Conservation (phyloP, 768 basidiomycete genomes). For the Podaxis sp. region DNA sequence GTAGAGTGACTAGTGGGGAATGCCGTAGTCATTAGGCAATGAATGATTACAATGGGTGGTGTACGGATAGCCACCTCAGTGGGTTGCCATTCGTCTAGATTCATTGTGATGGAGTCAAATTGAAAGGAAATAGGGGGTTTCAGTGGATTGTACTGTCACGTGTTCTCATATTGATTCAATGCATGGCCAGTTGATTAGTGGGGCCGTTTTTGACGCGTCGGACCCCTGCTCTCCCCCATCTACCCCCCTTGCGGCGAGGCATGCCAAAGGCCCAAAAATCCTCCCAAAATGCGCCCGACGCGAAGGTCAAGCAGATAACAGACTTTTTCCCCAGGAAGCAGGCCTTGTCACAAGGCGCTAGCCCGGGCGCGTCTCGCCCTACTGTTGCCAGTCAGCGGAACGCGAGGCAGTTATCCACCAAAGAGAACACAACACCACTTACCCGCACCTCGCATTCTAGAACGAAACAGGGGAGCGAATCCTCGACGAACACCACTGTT, state of each 20-base stretch:
- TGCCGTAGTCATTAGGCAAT: no score
- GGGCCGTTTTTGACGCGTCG: constrained; percentile 6
- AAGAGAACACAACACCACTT: constrained; percentile 4
- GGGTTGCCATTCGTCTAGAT: no score
- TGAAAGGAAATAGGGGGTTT: neutral
- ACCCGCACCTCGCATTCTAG: neutral
- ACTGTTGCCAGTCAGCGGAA: neutral
- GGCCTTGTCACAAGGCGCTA: neutral
- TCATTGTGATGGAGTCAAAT: neutral
- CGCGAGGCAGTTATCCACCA: constrained; percentile 1
- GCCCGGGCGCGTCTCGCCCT: neutral
- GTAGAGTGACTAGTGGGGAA: no score
- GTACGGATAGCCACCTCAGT: no score
- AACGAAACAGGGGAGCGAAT: neutral
- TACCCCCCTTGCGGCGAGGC: neutral
- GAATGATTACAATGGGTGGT: no score
- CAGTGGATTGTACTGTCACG: neutral
- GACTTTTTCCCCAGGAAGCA: constrained; percentile 13
- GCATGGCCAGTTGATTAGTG: neutral
- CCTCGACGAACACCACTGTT: neutral
- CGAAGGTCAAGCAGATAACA: constrained; percentile 12
- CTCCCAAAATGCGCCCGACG: constrained; percentile 1
- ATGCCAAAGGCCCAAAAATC: constrained; percentile 14
- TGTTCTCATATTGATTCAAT: constrained; percentile 5
- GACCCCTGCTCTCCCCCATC: neutral